Evolutionary conservation across 2,329 filamentous ascomycete species (phyloP).

Genomic region (Sporothrix dimorphospora): DNA sequence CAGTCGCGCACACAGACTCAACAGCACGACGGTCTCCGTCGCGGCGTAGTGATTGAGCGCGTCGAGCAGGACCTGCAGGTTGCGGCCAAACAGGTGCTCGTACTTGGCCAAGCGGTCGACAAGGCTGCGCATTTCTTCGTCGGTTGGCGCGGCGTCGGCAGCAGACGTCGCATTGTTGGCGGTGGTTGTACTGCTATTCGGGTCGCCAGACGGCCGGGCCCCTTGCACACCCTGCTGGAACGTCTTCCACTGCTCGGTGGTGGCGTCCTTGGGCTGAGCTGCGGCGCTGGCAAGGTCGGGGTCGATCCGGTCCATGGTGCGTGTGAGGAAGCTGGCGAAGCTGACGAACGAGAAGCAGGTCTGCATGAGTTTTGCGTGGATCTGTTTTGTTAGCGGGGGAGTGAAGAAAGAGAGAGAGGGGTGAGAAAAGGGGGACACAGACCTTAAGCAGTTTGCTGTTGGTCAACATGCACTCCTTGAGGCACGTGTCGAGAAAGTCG

Average conservation of each 20-base stretch:
- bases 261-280: slow-evolving; percentile 63
- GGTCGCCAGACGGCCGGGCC: slow-evolving; percentile 44
- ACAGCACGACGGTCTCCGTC: slow-evolving; percentile 91
- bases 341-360: slow-evolving; percentile 93
- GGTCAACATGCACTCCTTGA: slow-evolving; percentile 99
- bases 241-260: slow-evolving; percentile 61
- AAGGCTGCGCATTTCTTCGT: slow-evolving; percentile 51
- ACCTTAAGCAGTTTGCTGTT: slow-evolving; percentile 93
- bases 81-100: slow-evolving; percentile 88
- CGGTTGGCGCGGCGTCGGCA: slow-evolving; percentile 43
- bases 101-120: slow-evolving; percentile 89
- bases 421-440: slow-evolving; percentile 35
- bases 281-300: slow-evolving; percentile 68
- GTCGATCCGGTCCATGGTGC: slow-evolving; percentile 82
- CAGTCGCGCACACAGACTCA: slow-evolving; percentile 82
- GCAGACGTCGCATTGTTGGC: slow-evolving; percentile 29
- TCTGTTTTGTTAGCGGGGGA: slow-evolving; percentile 54
- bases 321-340: slow-evolving; percentile 83
- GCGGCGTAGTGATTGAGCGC: slow-evolving; percentile 96
- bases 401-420: neutral
- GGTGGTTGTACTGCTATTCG: slow-evolving; percentile 38
- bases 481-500: slow-evolving; percentile 93
- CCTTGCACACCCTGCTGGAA: slow-evolving; percentile 53
- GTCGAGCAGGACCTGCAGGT: slow-evolving; percentile 91
- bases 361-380: slow-evolving; percentile 95